phyloP scores from a whole-genome alignment of 2,329 filamentous ascomycete genomes.

The Xylaria sp. region DNA sequence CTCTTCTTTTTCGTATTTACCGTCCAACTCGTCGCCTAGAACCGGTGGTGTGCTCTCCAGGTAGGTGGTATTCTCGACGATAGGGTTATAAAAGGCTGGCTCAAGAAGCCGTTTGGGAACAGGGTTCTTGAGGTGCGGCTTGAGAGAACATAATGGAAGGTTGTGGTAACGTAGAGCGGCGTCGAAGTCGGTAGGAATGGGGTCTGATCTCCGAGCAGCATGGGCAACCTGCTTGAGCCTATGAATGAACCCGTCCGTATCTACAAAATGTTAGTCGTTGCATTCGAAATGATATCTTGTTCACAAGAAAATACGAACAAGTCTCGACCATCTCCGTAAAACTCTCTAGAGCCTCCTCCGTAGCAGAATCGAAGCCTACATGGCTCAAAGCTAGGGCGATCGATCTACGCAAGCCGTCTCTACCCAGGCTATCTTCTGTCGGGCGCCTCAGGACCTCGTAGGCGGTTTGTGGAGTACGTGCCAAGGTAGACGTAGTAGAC shows the following conservation, averaged over 20 bases:
- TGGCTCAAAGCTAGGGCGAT: slow-evolving; percentile 61
- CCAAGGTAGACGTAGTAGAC: background rate
- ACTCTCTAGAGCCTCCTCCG: slow-evolving; percentile 62
- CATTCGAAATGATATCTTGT: background rate
- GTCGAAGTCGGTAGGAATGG: slow-evolving; percentile 64
- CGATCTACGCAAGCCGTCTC: slow-evolving; percentile 57
- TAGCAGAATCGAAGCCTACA: slow-evolving; percentile 63
- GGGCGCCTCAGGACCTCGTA: slow-evolving; percentile 32
- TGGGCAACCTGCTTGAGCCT: slow-evolving; percentile 55
- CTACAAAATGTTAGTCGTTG: slow-evolving; percentile 45
- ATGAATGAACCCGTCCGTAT: slow-evolving; percentile 55
- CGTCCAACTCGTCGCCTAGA: slow-evolving; percentile 62
- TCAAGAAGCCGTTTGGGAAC: slow-evolving; percentile 48
- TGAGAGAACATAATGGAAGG: slow-evolving; percentile 56
- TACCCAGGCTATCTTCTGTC: slow-evolving; percentile 43
- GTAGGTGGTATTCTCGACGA: slow-evolving; percentile 47
- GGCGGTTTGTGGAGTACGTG: background rate
- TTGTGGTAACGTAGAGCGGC: slow-evolving; percentile 58
- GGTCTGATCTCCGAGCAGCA: slow-evolving; percentile 56
- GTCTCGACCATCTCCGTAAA: slow-evolving; percentile 61
- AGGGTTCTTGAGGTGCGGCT: slow-evolving; percentile 62
- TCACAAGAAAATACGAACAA: slow-evolving; percentile 50
- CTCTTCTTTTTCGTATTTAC: slow-evolving; percentile 59
- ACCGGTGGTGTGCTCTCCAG: slow-evolving; percentile 50
- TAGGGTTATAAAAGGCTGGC: slow-evolving; percentile 47